phyloP scores from a whole-genome alignment of 768 basidiomycete species.

The Myochromella boudieri region DNA sequence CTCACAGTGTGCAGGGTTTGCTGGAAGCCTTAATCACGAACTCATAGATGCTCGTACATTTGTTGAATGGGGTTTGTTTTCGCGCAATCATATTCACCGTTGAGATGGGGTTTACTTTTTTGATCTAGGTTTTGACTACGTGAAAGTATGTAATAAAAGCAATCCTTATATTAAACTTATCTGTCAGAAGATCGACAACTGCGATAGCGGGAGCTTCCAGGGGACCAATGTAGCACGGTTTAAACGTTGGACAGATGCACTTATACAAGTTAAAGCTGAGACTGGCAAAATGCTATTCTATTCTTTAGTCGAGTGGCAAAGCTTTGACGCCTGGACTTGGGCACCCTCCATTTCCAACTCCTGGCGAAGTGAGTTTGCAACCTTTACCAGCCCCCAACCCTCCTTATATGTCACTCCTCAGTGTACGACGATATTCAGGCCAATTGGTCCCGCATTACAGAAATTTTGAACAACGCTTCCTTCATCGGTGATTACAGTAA shows the following conservation, averaged over 20 bases:
- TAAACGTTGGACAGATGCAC: conserved; percentile 24
- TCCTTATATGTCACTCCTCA: neutral
- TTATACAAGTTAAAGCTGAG: conserved; percentile 21
- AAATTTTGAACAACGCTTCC: conserved; percentile 25
- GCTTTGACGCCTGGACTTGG: conserved; percentile 28
- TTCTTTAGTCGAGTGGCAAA: conserved; percentile 26
- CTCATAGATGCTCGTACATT: conserved; percentile 25
- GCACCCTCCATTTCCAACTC: conserved; percentile 23
- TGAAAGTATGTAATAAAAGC: conserved; percentile 20
- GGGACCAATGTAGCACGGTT: conserved; percentile 23
- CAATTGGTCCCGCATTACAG: conserved; percentile 22
- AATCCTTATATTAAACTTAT: neutral
- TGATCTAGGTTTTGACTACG: conserved; percentile 22
- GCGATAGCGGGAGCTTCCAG: conserved; percentile 16
- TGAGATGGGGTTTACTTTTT: neutral
- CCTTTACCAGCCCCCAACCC: neutral
- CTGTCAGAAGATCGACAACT: conserved; percentile 22
- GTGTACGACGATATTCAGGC: conserved; percentile 25
- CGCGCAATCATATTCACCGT: neutral
- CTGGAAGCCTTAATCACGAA: conserved; percentile 26
- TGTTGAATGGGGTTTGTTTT: conserved; percentile 20
- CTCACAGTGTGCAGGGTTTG: conserved; percentile 22
- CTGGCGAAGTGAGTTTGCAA: conserved; percentile 18
- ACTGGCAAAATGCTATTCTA: conserved; percentile 26
- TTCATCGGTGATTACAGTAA: conserved; percentile 28